phyloP scores from a whole-genome alignment of 805 yeast genomes.

The Candida insectorum region DNA sequence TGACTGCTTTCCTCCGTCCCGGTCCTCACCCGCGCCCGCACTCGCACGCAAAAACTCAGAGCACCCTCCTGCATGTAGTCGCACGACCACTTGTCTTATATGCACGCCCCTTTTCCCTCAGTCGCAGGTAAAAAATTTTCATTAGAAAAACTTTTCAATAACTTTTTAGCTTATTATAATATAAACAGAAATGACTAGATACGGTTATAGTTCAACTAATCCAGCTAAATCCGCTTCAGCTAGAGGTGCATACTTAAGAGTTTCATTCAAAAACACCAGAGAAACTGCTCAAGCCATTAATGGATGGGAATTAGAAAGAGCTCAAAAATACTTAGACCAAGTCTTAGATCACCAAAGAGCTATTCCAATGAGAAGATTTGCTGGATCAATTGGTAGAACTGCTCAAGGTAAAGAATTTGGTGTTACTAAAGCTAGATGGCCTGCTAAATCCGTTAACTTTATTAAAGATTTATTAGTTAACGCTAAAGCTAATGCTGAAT shows the following conservation, averaged over 20 bases:
- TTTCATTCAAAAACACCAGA: slow-evolving; percentile 99
- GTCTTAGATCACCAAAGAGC: slow-evolving; percentile 99
- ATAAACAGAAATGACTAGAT: slow-evolving; percentile 78
- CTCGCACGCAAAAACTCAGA: no score
- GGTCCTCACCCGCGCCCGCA: no score
- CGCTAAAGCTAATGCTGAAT: slow-evolving; percentile 98
- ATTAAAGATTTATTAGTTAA: slow-evolving; percentile 91
- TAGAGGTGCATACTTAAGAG: slow-evolving; percentile 99
- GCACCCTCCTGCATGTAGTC: no score
- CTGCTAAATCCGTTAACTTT: slow-evolving; percentile 96
- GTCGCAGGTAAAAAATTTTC: slow-evolving; percentile 4
- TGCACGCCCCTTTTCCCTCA: slow-evolving; percentile 1
- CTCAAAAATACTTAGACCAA: slow-evolving; percentile 92
- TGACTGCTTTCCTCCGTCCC: no score
- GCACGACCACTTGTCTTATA: neutral
- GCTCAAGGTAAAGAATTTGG: slow-evolving; percentile 99
- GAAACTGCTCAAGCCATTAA: slow-evolving; percentile 98
- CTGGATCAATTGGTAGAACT: slow-evolving; percentile 96
- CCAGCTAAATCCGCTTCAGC: slow-evolving; percentile 99
- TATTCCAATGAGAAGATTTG: slow-evolving; percentile 98
- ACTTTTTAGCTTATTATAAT: slow-evolving; percentile 5
- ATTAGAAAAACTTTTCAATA: slow-evolving; percentile 4
- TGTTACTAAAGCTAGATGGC: slow-evolving; percentile 99
- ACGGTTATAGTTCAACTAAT: slow-evolving; percentile 98
- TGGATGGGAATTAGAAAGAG: slow-evolving; percentile 97